Evolutionary conservation across 2,329 filamentous ascomycete species (phyloP).

Genomic region (Pseudogymnoascus sp.): DNA sequence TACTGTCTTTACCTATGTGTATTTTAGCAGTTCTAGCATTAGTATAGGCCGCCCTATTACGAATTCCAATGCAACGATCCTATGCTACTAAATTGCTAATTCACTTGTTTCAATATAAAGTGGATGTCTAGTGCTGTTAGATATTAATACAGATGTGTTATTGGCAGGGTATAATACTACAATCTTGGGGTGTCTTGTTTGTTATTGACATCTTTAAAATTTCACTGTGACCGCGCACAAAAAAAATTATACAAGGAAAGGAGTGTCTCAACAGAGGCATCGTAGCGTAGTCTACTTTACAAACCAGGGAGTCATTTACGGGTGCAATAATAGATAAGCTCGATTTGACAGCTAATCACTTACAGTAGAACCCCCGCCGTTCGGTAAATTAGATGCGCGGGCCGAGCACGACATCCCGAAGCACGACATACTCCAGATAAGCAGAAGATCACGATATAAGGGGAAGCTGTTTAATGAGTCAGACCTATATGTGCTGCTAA

Average conservation of each 20-base stretch:
- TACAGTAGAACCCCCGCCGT: background rate
- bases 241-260: no score
- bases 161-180: no score
- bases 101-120: no score
- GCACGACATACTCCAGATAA: background rate
- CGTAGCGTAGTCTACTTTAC: background rate
- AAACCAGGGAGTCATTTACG: background rate
- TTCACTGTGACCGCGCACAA: no score
- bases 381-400: background rate
- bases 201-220: no score
- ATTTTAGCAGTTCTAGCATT: background rate
- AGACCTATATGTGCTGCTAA: background rate
- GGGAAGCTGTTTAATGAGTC: background rate
- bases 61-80: no score
- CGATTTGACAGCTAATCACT: background rate
- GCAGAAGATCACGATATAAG: no score
- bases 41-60: background rate
- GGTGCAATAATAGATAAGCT: background rate
- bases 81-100: no score
- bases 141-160: no score
- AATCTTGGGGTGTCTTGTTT: no score
- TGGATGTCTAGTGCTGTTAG: no score
- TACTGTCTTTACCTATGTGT: background rate
- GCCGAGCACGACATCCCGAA: background rate
- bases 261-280: no score